A percentile compares a stretch with the other conserved stretches of the same genome.
These are phyloP conservation scores for Tuber brumale DNA, from an alignment of 495 filamentous ascomycete genomes.

Conservation along the genomic window DNA sequence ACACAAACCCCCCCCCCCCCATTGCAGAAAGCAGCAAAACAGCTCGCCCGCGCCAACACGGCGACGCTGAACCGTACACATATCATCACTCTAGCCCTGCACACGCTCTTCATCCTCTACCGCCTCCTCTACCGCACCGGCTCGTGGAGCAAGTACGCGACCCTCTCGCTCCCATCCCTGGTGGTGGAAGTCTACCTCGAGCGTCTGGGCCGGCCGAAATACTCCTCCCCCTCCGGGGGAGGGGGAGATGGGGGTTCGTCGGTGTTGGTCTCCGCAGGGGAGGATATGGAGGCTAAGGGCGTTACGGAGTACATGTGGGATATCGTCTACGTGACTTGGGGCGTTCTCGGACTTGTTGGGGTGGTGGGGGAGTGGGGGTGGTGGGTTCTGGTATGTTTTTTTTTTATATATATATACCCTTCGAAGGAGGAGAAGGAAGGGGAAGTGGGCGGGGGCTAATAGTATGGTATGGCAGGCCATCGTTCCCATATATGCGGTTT, in stretches of 20 bases:
- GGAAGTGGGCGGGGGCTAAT: neutral
- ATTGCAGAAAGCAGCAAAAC: slow-evolving; percentile 86
- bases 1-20: slow-evolving; percentile 8
- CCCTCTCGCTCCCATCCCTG: slow-evolving; percentile 67
- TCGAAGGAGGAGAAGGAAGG: neutral
- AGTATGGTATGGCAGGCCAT: slow-evolving; percentile 46
- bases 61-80: slow-evolving; percentile 70
- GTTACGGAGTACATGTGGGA: slow-evolving; percentile 98
- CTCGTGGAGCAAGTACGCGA: slow-evolving; percentile 50
- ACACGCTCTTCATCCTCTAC: slow-evolving; percentile 65
- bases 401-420: neutral
- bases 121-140: slow-evolving; percentile 54
- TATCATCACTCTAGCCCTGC: slow-evolving; percentile 61
- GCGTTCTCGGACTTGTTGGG: slow-evolving; percentile 56
- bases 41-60: slow-evolving; percentile 74
- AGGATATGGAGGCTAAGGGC: slow-evolving; percentile 81
- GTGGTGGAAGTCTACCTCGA: slow-evolving; percentile 78
- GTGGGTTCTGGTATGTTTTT: slow-evolving; percentile 56
- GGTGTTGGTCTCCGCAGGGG: slow-evolving; percentile 65
- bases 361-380: slow-evolving; percentile 70
- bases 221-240: slow-evolving; percentile 49
- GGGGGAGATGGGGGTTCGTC: slow-evolving; percentile 21
- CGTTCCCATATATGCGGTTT: slow-evolving; percentile 53
- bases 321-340: slow-evolving; percentile 86
- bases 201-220: slow-evolving; percentile 68